Conservation (phyloP, 2,329 filamentous ascomycete genomes). For the Phoma herbarum region DNA sequence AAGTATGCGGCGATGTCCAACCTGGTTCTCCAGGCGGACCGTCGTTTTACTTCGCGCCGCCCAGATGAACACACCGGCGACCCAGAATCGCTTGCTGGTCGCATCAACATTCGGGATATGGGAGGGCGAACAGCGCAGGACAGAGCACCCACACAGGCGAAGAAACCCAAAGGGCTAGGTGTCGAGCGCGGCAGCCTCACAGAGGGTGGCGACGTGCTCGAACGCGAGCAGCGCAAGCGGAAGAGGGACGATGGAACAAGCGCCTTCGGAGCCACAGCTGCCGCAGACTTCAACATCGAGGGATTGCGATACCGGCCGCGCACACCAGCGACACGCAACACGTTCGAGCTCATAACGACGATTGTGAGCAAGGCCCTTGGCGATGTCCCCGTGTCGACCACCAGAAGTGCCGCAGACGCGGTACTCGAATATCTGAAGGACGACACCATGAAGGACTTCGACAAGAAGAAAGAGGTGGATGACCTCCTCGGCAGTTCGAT, state of each 20-base stretch:
- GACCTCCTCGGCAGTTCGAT: constrained; percentile 87
- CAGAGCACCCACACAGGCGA: constrained; percentile 76
- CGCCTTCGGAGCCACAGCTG: constrained; percentile 75
- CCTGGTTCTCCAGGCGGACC: constrained; percentile 99
- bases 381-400: constrained; percentile 90
- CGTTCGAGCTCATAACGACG: constrained; percentile 92
- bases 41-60: constrained; percentile 90
- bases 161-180: constrained; percentile 73
- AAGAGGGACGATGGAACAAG: constrained; percentile 74
- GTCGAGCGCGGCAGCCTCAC: constrained; percentile 78
- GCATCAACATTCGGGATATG: constrained; percentile 95
- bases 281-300: constrained; percentile 84
- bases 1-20: constrained; percentile 99
- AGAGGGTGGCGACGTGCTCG: constrained; percentile 84
- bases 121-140: constrained; percentile 84
- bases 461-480: constrained; percentile 98
- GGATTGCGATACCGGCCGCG: constrained; percentile 91
- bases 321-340: constrained; percentile 88
- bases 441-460: constrained; percentile 93
- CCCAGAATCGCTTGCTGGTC: constrained; percentile 94
- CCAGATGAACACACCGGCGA: constrained; percentile 96
- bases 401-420: constrained; percentile 92
- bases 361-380: constrained; percentile 88
- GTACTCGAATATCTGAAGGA: constrained; percentile 93
- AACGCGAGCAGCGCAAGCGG: constrained; percentile 85